Conservation (phyloP, 108 stramenopile genomes). For the Hondaea fermentalgiana region DNA sequence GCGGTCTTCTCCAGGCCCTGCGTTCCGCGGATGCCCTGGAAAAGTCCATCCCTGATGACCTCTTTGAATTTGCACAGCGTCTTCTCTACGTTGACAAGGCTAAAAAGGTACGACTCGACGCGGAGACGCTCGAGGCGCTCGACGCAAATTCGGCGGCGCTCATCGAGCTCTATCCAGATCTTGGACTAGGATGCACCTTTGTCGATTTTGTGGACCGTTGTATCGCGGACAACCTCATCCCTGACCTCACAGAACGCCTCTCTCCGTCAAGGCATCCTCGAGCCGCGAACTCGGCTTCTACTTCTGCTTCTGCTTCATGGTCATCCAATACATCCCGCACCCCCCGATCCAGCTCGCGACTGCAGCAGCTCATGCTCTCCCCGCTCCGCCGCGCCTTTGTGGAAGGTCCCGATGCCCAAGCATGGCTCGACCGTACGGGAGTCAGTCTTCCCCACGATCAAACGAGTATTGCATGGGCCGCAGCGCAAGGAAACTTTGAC, state of each 20-base stretch:
- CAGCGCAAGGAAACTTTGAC: neutral
- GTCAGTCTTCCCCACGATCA: neutral
- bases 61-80: neutral
- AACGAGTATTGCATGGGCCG: neutral
- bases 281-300: too few species aligned
- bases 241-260: too few species aligned
- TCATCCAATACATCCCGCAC: neutral
- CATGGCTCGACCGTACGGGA: neutral
- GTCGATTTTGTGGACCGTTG: constrained; percentile 6
- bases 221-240: neutral
- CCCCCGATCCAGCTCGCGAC: neutral
- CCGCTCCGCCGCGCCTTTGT: neutral
- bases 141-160: neutral
- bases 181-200: neutral
- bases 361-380: neutral
- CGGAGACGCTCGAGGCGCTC: neutral
- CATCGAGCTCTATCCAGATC: constrained; percentile 4
- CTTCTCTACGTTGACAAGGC: neutral
- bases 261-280: too few species aligned
- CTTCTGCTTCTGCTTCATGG: too few species aligned
- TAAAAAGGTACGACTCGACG: neutral
- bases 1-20: neutral
- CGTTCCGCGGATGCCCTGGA: neutral
- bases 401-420: neutral
- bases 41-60: neutral